These are phyloP conservation scores for Pistacia integerrima DNA, from an alignment of 345 rosid species.

Conservation along the genomic window DNA sequence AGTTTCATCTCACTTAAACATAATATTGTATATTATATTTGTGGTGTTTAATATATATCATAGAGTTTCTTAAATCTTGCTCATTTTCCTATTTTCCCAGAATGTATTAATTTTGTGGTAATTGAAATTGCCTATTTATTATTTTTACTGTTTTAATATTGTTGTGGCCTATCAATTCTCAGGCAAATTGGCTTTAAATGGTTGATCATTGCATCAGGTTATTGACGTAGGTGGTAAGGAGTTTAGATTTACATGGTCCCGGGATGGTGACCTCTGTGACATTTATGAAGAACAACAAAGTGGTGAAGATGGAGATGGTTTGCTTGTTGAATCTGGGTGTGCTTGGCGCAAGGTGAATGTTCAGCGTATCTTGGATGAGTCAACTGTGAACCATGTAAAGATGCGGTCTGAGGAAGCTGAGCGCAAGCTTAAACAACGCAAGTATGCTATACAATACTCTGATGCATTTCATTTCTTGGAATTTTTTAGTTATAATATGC, in stretches of 20 bases:
- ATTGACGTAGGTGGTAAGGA: constrained; percentile 93
- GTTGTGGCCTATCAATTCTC: constrained; percentile 9
- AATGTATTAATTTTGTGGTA: neutral
- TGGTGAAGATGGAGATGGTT: constrained; percentile 81
- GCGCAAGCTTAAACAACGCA: constrained; percentile 77
- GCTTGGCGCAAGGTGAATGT: constrained; percentile 94
- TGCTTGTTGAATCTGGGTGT: constrained; percentile 91
- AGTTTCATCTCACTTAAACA: neutral
- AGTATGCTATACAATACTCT: constrained; percentile 45
- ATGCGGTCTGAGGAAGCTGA: constrained; percentile 95
- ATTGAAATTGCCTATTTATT: neutral
- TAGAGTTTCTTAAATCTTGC: neutral
- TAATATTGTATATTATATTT: neutral
- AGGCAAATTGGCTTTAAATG: constrained; percentile 16
- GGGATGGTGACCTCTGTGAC: constrained; percentile 86
- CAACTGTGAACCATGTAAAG: constrained; percentile 85
- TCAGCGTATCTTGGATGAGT: constrained; percentile 89
- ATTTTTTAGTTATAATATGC: neutral
- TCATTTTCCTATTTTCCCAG: neutral
- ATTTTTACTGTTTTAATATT: neutral
- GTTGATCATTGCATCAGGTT: constrained; percentile 48
- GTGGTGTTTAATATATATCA: neutral
- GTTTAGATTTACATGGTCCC: constrained; percentile 93
- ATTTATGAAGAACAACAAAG: constrained; percentile 81
- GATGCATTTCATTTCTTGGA: constrained; percentile 5